Evolutionary conservation across 495 filamentous ascomycete genomes (phyloP), one percentile per base, ranked within the genome.

Genomic region (Evansstolkia leycettana): DNA sequence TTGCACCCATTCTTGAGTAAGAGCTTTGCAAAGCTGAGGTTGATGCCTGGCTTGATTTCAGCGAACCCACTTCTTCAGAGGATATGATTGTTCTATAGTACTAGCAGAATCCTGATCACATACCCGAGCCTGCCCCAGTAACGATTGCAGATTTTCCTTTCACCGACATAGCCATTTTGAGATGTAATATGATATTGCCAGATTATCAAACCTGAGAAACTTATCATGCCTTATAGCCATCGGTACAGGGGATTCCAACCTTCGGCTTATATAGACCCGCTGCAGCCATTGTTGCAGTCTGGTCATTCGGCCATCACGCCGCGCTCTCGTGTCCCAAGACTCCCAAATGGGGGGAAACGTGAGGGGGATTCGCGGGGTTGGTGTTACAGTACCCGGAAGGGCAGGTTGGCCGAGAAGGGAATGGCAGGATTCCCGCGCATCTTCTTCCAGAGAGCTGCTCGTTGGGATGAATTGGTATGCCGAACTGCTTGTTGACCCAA

Each of bases 101-200:
- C 4, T 5, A 9, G 20, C 20, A 23, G 9, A 23, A 9, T 4
- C 20, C 20, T 5, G n/a, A n/a, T n/a, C 13, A 50, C 56, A 36
- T 59, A 77, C 78, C 78, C 35, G 78, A 82, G 36, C 79, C 79
- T 27, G 75, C 78, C 5, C 79, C 79, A 17, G 79, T 84, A 14
- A 82, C 58, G 36, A 84, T 75, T n/a, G 79, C 79, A 26, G 66
- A 67, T 56, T 74, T 76, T 31, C 75, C 76, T 34, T 65, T 38
- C 8, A 81, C 68, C 9, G 65, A 62, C 36, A 70, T 34, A 10
- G 64, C 50, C 57, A 63, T 63, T n/a, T 13, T 4, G 9, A 23
- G 5, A 9, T 4, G 4, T 23, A 23, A 9, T 5, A 4, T 23
- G 20, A 4, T 9, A 23, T 9, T 23, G 9, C 9, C 20, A 9